These are phyloP conservation scores for Sarocladiaceae sp. DNA, from an alignment of 2,329 filamentous ascomycete genomes.

Conservation along the genomic window DNA sequence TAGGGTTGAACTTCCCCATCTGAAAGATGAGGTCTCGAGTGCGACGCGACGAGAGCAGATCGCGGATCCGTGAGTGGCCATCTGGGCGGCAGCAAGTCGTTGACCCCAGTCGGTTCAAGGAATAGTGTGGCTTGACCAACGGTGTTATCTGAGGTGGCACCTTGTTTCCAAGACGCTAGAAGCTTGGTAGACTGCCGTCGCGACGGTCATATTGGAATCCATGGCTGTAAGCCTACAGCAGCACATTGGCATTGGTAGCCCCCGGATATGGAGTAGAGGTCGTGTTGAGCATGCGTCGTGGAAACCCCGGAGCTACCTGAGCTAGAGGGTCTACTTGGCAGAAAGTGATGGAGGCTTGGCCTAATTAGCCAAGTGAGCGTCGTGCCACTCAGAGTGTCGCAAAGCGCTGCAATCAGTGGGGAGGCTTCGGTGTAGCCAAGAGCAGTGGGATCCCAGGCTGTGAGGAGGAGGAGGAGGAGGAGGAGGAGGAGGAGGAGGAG, in stretches of 20 bases:
- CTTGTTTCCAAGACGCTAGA: slow-evolving; percentile 7
- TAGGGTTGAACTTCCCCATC: background rate
- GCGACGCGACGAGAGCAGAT: slow-evolving; percentile 4
- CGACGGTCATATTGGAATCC: background rate
- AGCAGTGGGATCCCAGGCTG: background rate
- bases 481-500: too few relatives aligned
- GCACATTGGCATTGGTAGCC: too few relatives aligned
- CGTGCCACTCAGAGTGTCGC: background rate
- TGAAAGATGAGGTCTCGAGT: background rate
- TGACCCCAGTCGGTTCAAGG: too few relatives aligned
- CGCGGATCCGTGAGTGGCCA: background rate
- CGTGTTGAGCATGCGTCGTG: background rate
- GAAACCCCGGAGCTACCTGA: slow-evolving; percentile 6
- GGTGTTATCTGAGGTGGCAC: slow-evolving; percentile 5
- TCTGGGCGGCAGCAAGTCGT: too few relatives aligned
- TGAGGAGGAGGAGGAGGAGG: background rate
- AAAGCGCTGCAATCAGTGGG: too few relatives aligned
- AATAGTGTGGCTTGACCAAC: too few relatives aligned
- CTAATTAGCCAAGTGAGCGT: background rate
- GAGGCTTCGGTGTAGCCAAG: background rate
- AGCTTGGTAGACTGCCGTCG: slow-evolving; percentile 3
- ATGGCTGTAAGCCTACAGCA: too few relatives aligned
- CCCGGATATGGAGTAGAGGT: too few relatives aligned
- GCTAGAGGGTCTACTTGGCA: background rate
- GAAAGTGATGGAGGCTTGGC: slow-evolving; percentile 1